Evolutionary conservation across 2,329 filamentous ascomycete species (phyloP).

Genomic region (Neopestalotiopsis sp.): DNA sequence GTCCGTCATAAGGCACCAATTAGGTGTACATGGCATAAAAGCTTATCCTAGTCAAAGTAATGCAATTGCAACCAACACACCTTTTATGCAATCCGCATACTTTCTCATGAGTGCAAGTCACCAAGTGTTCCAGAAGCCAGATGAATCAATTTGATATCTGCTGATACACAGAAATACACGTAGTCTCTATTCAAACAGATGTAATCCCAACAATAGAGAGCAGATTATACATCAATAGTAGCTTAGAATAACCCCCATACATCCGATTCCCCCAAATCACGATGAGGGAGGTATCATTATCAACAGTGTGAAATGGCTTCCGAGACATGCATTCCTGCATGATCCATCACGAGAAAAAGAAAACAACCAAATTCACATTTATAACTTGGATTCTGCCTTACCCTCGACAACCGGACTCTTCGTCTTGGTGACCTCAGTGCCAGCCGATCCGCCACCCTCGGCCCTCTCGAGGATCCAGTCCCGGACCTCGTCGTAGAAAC

Average conservation of each 20-base stretch:
- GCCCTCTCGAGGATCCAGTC: slow-evolving; percentile 67
- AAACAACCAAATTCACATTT: not conserved
- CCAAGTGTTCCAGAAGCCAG: not conserved
- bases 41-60: not conserved
- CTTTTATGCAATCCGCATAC: not conserved
- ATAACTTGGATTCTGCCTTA: slow-evolving; percentile 1
- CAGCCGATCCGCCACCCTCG: slow-evolving; percentile 16
- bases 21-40: not conserved
- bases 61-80: not conserved
- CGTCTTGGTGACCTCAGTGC: slow-evolving; percentile 8
- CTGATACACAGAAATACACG: not conserved
- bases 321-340: not conserved
- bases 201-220: no score
- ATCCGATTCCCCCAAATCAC: not conserved
- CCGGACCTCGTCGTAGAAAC: slow-evolving; percentile 64
- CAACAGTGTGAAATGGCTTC: not conserved
- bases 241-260: no score
- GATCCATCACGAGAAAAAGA: not conserved
- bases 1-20: slow-evolving; percentile 6
- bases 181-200: no score
- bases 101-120: not conserved
- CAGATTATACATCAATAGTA: no score
- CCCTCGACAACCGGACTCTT: not conserved
- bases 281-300: not conserved
- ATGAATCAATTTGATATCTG: not conserved